phyloP scores from a whole-genome alignment of 768 basidiomycete genomes.

The Suillus subalutaceus region DNA sequence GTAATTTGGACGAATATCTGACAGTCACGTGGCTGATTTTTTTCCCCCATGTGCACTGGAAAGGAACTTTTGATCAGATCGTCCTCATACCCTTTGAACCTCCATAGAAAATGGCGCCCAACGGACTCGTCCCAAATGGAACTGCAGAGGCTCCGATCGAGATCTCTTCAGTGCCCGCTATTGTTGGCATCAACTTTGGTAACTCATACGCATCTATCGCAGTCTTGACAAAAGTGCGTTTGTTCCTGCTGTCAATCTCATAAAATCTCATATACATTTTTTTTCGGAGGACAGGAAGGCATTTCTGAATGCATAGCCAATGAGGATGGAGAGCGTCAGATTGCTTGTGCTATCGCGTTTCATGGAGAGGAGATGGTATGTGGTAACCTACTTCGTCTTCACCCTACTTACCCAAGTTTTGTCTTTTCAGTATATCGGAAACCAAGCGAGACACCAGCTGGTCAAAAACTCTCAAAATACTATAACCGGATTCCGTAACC shows the following conservation, averaged over 20 bases:
- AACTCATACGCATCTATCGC: conserved; percentile 95
- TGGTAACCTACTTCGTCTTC: conserved; percentile 18
- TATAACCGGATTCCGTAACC: conserved; percentile 91
- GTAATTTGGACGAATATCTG: too few species aligned
- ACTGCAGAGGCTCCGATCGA: conserved; percentile 46
- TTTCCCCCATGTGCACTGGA: background rate
- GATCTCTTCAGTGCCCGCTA: conserved; percentile 45
- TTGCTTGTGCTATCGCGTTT: conserved; percentile 92
- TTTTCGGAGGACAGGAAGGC: conserved; percentile 63
- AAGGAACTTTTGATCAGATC: conserved; percentile 3
- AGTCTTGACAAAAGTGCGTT: conserved; percentile 85
- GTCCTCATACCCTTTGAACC: background rate
- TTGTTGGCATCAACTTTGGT: conserved; percentile 96
- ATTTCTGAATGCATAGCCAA: conserved; percentile 95
- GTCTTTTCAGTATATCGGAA: conserved; percentile 84
- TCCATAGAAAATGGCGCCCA: conserved; percentile 41
- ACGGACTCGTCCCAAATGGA: conserved; percentile 51
- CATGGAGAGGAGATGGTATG: conserved; percentile 88
- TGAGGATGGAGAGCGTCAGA: conserved; percentile 98
- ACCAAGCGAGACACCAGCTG: conserved; percentile 90
- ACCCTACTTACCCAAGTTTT: conserved; percentile 12
- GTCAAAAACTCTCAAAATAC: conserved; percentile 96
- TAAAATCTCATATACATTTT: conserved; percentile 1
- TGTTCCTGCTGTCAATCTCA: background rate
- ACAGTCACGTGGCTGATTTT: conserved; percentile 8